Evolutionary conservation across 257 asterid genomes (phyloP), one percentile per base, ranked within the genome.

Genomic region (Solanum habrochaites): DNA sequence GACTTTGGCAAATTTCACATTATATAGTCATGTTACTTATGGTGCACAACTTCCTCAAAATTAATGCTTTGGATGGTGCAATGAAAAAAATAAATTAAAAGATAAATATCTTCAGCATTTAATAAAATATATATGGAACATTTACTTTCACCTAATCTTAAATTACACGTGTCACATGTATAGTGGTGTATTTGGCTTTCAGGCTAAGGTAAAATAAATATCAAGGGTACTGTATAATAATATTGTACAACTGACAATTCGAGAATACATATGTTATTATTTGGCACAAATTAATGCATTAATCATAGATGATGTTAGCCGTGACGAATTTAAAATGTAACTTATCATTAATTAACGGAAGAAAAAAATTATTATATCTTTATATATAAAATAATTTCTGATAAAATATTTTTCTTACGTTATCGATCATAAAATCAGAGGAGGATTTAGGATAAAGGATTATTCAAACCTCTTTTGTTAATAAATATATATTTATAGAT

Each of bases 351-450:
- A 16, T 8, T 12, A n/a, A 1, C 3, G 2, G 13, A 62, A 56
- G 20, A 23, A n/a, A 5, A 11, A 2, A 64, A 64, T 64, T 64
- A 11, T 64, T 64, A 64, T 16, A 25, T 64, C 18, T n/a, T 25
- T 64, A n/a, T 0, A 0, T n/a, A 64, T 2, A 21, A 2, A 21
- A 42, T 1, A 58, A 20, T 8, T 58, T 20, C 27, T 0, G 27
- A 58, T 58, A 58, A 25, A 20, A 21, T 3, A 58, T 25, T 20
- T 12, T 58, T 58, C 2, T 21, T 8, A 8, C 27, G 1, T 58
- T 58, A 58, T 58, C 27, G 13, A 21, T 4, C 12, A 4, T 20
- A 7, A 18, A 56, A 11, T 56, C 23, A 0, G 64, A 56, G 3
- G 64, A 56, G 64, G 64, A 56, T 20, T 20, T 56, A 56, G 21